phyloP scores from a whole-genome alignment of 768 basidiomycete species.

The Russula dissimulans region DNA sequence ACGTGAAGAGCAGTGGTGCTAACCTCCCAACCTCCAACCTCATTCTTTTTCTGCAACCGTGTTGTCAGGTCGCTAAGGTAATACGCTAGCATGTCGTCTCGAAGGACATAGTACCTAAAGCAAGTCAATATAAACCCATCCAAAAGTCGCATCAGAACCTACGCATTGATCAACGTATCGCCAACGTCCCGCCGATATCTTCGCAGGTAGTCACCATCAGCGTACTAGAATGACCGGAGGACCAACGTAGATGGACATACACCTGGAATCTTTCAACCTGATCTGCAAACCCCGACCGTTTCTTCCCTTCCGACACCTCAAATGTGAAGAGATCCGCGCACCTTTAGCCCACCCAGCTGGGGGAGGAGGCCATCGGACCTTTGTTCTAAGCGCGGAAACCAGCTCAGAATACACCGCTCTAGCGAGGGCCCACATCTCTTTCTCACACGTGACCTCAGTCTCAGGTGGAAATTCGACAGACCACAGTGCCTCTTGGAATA shows the following conservation, averaged over 20 bases:
- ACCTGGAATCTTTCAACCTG: slow-evolving; percentile 72
- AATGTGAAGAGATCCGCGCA: slow-evolving; percentile 25
- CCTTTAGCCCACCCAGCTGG: slow-evolving; percentile 57
- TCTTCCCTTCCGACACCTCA: background rate
- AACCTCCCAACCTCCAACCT: slow-evolving; percentile 68
- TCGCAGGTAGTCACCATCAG: background rate
- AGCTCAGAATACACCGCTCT: slow-evolving; percentile 75
- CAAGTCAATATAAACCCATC: background rate
- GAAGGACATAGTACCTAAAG: slow-evolving; percentile 72
- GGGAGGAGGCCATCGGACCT: slow-evolving; percentile 62
- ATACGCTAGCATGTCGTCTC: slow-evolving; percentile 71
- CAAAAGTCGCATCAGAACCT: slow-evolving; percentile 24
- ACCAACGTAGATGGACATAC: slow-evolving; percentile 33
- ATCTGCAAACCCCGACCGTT: slow-evolving; percentile 36
- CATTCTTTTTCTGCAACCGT: slow-evolving; percentile 37
- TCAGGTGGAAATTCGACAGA: slow-evolving; percentile 42
- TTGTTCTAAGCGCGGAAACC: slow-evolving; percentile 58
- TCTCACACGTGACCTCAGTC: slow-evolving; percentile 28
- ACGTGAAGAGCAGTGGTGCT: slow-evolving; percentile 12
- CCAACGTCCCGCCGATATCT: slow-evolving; percentile 83
- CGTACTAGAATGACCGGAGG: background rate
- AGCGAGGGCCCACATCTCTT: slow-evolving; percentile 43
- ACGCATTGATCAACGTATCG: slow-evolving; percentile 86
- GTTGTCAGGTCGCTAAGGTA: slow-evolving; percentile 55
- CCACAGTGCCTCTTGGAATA: slow-evolving; percentile 85